phyloP scores from a whole-genome alignment of 495 filamentous ascomycete species.

The Cladorrhinum samala region DNA sequence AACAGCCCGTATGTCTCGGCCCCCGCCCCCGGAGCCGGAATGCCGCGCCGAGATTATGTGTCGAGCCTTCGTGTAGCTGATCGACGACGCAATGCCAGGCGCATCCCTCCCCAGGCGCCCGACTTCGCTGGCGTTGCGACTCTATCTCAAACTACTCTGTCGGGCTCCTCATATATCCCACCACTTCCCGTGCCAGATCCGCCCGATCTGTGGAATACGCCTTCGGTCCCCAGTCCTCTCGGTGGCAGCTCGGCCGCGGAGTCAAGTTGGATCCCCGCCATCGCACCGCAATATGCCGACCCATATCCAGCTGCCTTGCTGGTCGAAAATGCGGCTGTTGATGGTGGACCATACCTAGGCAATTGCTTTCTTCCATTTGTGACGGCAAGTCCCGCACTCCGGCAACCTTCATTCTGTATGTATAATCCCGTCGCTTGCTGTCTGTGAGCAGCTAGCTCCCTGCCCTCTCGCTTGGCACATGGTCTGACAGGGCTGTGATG shows the following conservation, averaged over 20 bases:
- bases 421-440: not conserved
- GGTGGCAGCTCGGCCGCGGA: not conserved
- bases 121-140: not conserved
- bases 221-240: not conserved
- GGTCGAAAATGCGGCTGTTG: not conserved
- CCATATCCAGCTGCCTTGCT: not conserved
- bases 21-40: not conserved
- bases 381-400: not conserved
- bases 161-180: not conserved
- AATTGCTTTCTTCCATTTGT: not conserved
- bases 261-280: not conserved
- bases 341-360: not conserved
- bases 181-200: not conserved
- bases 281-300: not conserved
- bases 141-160: not conserved
- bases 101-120: not conserved
- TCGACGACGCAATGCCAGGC: not conserved
- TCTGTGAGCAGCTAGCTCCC: not conserved
- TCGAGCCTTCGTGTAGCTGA: not conserved
- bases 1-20: constrained; percentile 5
- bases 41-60: not conserved
- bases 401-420: not conserved
- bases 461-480: no score
- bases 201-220: not conserved
- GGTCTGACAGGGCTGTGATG: no score